phyloP scores from a whole-genome alignment of 169 alveolate genomes.

The Plasmodium blacklocki region DNA sequence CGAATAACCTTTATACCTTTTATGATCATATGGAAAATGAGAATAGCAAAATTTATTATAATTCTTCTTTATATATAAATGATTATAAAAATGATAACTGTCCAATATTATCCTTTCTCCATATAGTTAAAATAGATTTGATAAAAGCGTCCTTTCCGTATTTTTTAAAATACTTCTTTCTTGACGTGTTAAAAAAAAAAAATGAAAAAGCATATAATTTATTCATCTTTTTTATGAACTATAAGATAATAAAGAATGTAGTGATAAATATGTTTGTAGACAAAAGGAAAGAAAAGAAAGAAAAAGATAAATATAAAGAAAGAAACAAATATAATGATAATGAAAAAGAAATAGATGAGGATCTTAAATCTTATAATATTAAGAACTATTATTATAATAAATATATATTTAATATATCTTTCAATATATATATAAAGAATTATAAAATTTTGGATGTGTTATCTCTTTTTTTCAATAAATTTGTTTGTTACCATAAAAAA shows the following conservation, averaged over 20 bases:
- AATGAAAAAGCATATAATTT: conserved; percentile 1
- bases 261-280: background rate
- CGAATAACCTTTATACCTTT: too few relatives aligned
- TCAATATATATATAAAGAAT: conserved; percentile 24
- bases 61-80: background rate
- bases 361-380: too few relatives aligned
- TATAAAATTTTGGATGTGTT: conserved; percentile 9
- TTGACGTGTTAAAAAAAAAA: conserved; percentile 8
- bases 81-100: background rate
- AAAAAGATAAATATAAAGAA: background rate
- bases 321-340: background rate
- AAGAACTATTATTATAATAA: background rate
- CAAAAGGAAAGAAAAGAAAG: background rate
- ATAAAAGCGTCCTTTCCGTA: conserved; percentile 17
- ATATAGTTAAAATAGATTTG: conserved; percentile 17
- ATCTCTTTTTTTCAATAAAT: conserved; percentile 30
- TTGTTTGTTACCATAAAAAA: conserved; percentile 18
- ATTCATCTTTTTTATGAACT: background rate
- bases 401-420: conserved; percentile 21
- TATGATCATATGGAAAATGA: too few relatives aligned
- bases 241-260: conserved; percentile 2
- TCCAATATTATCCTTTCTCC: background rate
- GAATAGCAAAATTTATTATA: too few relatives aligned
- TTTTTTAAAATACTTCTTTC: background rate
- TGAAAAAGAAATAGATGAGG: background rate